Percentiles rank a stretch among this genome's conserved stretches.
These are phyloP conservation scores for Boechera divaricarpa DNA, from an alignment of 345 rosid species.

Conservation along the genomic window DNA sequence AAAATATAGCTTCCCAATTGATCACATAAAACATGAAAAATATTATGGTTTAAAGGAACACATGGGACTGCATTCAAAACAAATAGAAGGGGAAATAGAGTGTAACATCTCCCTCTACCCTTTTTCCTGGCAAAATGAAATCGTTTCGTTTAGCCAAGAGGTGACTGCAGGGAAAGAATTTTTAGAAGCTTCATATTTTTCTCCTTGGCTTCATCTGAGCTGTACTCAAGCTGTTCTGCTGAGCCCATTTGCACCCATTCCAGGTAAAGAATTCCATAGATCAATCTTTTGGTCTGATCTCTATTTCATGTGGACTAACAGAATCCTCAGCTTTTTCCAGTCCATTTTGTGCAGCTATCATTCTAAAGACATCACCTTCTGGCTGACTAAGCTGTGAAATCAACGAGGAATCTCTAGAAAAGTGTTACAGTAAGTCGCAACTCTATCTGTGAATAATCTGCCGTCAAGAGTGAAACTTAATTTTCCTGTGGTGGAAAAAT, in stretches of 20 bases:
- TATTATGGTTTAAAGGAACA: constrained; percentile 7
- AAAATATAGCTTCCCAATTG: constrained; percentile 15
- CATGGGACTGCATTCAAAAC: constrained; percentile 3
- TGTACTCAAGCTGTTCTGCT: constrained; percentile 88
- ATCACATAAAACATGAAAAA: constrained; percentile 10
- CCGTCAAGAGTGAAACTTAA: constrained; percentile 88
- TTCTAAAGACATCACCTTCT: constrained; percentile 83
- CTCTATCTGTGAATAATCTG: constrained; percentile 98
- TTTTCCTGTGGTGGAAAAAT: constrained; percentile 67
- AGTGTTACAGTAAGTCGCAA: constrained; percentile 84
- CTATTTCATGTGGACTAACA: constrained; percentile 67
- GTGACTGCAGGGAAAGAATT: constrained; percentile 82
- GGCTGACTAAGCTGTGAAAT: constrained; percentile 80
- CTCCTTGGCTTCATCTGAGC: constrained; percentile 78
- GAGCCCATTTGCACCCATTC: constrained; percentile 94
- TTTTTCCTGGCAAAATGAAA: constrained; percentile 70
- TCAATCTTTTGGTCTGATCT: constrained; percentile 90
- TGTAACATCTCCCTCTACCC: constrained; percentile 66
- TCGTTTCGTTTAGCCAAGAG: constrained; percentile 78
- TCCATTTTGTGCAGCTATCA: constrained; percentile 94
- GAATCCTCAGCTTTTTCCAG: constrained; percentile 69
- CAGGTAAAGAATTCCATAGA: constrained; percentile 96
- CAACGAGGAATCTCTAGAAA: constrained; percentile 80
- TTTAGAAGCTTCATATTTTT: constrained; percentile 85
- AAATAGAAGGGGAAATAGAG: constrained; percentile 20